Conservation (phyloP, 495 filamentous ascomycete genomes). For the Podospora conica region DNA sequence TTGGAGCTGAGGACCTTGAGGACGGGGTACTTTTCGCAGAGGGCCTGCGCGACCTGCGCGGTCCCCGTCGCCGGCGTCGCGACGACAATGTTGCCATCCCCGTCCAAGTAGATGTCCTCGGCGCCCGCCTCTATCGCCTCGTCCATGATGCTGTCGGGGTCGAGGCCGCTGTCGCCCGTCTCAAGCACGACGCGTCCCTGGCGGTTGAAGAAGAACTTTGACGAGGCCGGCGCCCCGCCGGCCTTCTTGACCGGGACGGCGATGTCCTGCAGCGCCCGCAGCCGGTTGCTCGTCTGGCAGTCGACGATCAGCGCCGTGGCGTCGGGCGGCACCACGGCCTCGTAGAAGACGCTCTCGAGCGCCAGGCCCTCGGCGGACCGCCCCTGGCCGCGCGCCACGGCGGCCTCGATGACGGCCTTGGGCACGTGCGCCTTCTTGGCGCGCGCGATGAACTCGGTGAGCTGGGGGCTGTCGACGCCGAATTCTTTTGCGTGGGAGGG, state of each 20-base stretch:
- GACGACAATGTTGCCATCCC: conserved; percentile 62
- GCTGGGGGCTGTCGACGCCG: conserved; percentile 53
- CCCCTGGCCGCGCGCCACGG: conserved; percentile 84
- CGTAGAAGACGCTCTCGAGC: conserved; percentile 70
- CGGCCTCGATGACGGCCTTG: conserved; percentile 73
- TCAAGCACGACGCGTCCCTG: conserved; percentile 66
- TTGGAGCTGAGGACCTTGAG: conserved; percentile 63
- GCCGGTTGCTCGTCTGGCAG: conserved; percentile 70
- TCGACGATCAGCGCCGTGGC: conserved; percentile 74
- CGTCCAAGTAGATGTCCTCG: conserved; percentile 68
- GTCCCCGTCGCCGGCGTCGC: conserved; percentile 69
- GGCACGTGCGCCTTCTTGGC: conserved; percentile 86
- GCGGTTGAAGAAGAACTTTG: conserved; percentile 77
- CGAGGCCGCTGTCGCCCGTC: conserved; percentile 45
- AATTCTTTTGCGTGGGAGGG: conserved; percentile 35
- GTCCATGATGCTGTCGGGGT: conserved; percentile 73
- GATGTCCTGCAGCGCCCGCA: conserved; percentile 64
- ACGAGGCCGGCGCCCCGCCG: conserved; percentile 63
- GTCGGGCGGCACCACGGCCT: conserved; percentile 69
- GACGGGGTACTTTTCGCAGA: conserved; percentile 51
- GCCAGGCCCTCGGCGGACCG: conserved; percentile 60
- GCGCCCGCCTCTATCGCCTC: conserved; percentile 80
- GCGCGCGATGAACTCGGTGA: conserved; percentile 61
- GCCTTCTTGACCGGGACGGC: conserved; percentile 58
- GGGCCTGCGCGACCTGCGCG: conserved; percentile 53